Evolutionary conservation across 345 rosid genomes (phyloP).

Genomic region (Brassica rapa): DNA sequence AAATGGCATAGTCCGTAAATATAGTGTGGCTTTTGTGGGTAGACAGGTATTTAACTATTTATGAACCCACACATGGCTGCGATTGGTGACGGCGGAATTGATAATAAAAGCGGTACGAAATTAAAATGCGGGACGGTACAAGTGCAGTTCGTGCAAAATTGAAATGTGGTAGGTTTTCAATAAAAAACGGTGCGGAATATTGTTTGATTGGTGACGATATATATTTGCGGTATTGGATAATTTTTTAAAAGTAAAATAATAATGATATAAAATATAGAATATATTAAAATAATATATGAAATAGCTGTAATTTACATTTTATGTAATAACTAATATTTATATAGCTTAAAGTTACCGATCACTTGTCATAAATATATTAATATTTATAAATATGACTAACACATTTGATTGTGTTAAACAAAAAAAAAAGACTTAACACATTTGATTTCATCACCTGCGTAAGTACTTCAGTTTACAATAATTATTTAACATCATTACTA

Average conservation of each 20-base stretch:
- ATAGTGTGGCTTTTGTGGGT: too few relatives aligned
- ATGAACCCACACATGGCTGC: background rate
- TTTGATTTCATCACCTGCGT: background rate
- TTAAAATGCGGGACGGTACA: background rate
- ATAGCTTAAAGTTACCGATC: background rate
- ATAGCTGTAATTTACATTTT: too few relatives aligned
- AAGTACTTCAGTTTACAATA: background rate
- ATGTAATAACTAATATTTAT: too few relatives aligned
- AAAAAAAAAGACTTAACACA: background rate
- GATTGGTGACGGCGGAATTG: background rate
- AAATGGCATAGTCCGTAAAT: too few relatives aligned
- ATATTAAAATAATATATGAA: too few relatives aligned
- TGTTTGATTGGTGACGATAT: too few relatives aligned
- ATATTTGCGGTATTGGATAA: background rate
- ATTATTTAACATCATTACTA: background rate
- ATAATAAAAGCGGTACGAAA: too few relatives aligned
- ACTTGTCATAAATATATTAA: background rate
- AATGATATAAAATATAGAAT: background rate
- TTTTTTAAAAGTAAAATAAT: too few relatives aligned
- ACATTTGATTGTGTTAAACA: too few relatives aligned
- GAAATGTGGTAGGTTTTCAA: background rate
- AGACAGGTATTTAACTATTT: too few relatives aligned
- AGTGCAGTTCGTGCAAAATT: background rate
- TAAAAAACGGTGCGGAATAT: too few relatives aligned
- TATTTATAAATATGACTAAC: background rate